A percentile compares a stretch with the other conserved stretches of the same genome.
Conservation (phyloP, 2,329 filamentous ascomycete species). For the Aspergillus sp. region DNA sequence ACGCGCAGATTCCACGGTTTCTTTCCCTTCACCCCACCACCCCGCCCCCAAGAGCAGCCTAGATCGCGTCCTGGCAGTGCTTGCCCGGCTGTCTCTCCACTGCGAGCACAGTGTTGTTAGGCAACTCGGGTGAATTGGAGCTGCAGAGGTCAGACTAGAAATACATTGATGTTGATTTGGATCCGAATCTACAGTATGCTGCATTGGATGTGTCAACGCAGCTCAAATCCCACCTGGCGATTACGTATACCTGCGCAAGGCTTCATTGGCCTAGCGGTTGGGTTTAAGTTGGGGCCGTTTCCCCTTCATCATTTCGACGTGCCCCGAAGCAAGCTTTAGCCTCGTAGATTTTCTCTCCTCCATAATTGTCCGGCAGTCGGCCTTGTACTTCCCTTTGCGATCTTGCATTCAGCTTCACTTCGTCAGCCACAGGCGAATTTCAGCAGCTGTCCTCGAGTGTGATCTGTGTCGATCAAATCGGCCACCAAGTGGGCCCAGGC, state of each 20-base stretch:
- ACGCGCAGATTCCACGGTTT: neutral
- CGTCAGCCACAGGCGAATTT: neutral
- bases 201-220: neutral
- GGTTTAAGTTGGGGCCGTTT: neutral
- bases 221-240: neutral
- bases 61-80: neutral
- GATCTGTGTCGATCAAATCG: conserved; percentile 9
- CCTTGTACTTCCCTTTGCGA: neutral
- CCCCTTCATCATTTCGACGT: neutral
- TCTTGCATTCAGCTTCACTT: neutral
- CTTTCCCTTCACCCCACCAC: conserved; percentile 2
- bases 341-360: neutral
- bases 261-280: neutral
- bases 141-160: too few relatives aligned
- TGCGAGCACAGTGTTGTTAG: too few relatives aligned
- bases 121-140: too few relatives aligned
- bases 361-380: neutral
- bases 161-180: too few relatives aligned
- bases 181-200: neutral
- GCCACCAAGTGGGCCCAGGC: conserved; percentile 12
- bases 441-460: neutral
- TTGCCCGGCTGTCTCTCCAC: neutral
- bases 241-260: neutral
- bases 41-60: conserved; percentile 5
- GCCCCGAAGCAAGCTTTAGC: neutral